These are phyloP conservation scores for Fusarium nematophilum DNA, from an alignment of 2,329 filamentous ascomycete species.

Conservation along the genomic window DNA sequence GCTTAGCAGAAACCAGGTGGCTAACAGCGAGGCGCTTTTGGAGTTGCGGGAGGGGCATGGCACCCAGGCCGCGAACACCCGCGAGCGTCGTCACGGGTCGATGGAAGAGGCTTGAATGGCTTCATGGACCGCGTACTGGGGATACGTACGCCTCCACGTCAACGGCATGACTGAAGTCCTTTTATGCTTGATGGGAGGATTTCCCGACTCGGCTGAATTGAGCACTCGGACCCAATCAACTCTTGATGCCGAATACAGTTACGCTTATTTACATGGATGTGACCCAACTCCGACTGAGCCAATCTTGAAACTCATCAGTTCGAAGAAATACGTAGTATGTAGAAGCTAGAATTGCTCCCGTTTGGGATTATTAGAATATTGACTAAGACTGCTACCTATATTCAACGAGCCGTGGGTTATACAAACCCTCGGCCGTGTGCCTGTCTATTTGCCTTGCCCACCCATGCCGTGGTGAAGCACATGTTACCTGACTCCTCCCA, in stretches of 20 bases:
- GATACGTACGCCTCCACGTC: constrained; percentile 30
- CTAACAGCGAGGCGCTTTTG: constrained; percentile 1
- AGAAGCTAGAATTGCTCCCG: neutral
- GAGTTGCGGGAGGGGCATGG: neutral
- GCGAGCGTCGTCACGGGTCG: constrained; percentile 31
- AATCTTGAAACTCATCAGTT: neutral
- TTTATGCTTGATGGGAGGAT: neutral
- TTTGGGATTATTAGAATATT: constrained; percentile 2
- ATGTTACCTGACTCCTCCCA: neutral
- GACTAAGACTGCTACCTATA: constrained; percentile 4
- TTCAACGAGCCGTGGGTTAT: constrained; percentile 18
- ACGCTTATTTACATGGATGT: too few species aligned
- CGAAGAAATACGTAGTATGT: neutral
- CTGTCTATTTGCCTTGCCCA: constrained; percentile 13
- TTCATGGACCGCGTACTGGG: constrained; percentile 25
- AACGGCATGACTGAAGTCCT: neutral
- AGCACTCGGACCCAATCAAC: too few species aligned
- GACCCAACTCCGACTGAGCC: neutral
- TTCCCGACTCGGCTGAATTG: neutral
- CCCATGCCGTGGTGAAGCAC: constrained; percentile 3
- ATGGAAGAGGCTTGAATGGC: constrained; percentile 5
- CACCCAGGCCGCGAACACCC: constrained; percentile 15
- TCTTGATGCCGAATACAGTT: too few species aligned
- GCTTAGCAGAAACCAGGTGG: constrained; percentile 15
- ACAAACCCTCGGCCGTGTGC: constrained; percentile 10